A percentile compares a stretch with the other conserved stretches of the same genome.
phyloP scores from a whole-genome alignment of 345 rosid genomes.

The Bretschneidera sinensis region DNA sequence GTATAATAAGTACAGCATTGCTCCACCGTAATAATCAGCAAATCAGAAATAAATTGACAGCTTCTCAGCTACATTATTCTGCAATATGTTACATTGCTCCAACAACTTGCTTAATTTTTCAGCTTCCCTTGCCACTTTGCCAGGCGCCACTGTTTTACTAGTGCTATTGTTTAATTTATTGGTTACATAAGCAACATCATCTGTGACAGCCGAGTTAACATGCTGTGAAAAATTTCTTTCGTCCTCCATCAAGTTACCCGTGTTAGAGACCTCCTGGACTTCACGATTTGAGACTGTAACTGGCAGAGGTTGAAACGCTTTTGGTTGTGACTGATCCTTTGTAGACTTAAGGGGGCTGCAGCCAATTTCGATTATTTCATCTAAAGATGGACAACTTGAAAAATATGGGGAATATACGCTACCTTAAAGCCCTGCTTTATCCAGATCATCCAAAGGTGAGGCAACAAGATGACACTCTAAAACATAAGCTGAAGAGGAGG shows the following conservation, averaged over 20 bases:
- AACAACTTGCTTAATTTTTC: constrained; percentile 54
- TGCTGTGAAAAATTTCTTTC: constrained; percentile 19
- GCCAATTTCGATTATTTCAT: constrained; percentile 64
- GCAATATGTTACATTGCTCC: constrained; percentile 72
- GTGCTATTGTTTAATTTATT: constrained; percentile 14
- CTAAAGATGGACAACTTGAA: constrained; percentile 51
- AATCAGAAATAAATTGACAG: constrained; percentile 64
- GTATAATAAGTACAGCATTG: constrained; percentile 6
- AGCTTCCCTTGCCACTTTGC: constrained; percentile 13
- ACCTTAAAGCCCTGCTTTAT: constrained; percentile 28
- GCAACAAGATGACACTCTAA: constrained; percentile 32
- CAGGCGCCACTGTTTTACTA: constrained; percentile 12
- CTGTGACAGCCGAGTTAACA: constrained; percentile 5
- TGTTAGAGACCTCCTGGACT: constrained; percentile 14
- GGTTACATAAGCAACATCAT: neutral
- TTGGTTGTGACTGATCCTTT: constrained; percentile 11
- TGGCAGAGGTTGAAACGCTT: constrained; percentile 14
- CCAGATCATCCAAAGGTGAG: constrained; percentile 20
- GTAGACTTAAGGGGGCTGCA: constrained; percentile 22
- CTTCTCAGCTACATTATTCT: constrained; percentile 53
- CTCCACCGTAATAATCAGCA: neutral
- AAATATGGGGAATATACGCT: constrained; percentile 15
- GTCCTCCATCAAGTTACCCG: constrained; percentile 11
- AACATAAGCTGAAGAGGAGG: constrained; percentile 44
- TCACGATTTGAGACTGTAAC: constrained; percentile 2